phyloP scores from a whole-genome alignment of 495 filamentous ascomycete species.

The Hyaloscypha finlandica region DNA sequence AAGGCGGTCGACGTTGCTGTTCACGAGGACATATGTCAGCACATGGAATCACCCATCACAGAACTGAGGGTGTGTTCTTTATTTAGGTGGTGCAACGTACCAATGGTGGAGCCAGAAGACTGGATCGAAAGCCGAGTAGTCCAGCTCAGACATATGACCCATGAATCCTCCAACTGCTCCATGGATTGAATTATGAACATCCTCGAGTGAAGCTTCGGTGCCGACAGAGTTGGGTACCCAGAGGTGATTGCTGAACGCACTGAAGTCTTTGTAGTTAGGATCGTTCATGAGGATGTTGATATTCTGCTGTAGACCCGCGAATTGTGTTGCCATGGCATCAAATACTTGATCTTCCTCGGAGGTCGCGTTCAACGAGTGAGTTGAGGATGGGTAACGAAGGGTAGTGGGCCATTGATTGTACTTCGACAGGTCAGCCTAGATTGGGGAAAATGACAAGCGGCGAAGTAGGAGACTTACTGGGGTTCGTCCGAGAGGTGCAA shows the following conservation, averaged over 20 bases:
- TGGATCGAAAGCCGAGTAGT: conserved; percentile 72
- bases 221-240: conserved; percentile 39
- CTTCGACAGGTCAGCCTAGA: conserved; percentile 9
- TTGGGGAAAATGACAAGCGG: conserved; percentile 34
- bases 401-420: conserved; percentile 47
- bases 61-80: neutral
- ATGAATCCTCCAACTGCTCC: conserved; percentile 44
- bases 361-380: conserved; percentile 42
- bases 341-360: conserved; percentile 55
- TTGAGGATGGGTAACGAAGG: conserved; percentile 48
- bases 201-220: conserved; percentile 59
- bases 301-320: conserved; percentile 23
- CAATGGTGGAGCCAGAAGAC: conserved; percentile 71
- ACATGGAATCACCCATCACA: conserved; percentile 13
- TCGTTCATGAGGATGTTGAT: conserved; percentile 39
- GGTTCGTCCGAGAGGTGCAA: conserved; percentile 2
- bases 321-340: conserved; percentile 37
- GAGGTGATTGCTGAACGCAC: conserved; percentile 57
- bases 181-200: conserved; percentile 67
- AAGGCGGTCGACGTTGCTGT: conserved; percentile 62
- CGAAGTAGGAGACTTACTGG: conserved; percentile 15
- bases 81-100: conserved; percentile 10
- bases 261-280: conserved; percentile 58
- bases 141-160: conserved; percentile 68
- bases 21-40: conserved; percentile 13